Evolutionary conservation across 2,329 filamentous ascomycete genomes (phyloP).

Genomic region (Sporothrix brunneoviolacea): DNA sequence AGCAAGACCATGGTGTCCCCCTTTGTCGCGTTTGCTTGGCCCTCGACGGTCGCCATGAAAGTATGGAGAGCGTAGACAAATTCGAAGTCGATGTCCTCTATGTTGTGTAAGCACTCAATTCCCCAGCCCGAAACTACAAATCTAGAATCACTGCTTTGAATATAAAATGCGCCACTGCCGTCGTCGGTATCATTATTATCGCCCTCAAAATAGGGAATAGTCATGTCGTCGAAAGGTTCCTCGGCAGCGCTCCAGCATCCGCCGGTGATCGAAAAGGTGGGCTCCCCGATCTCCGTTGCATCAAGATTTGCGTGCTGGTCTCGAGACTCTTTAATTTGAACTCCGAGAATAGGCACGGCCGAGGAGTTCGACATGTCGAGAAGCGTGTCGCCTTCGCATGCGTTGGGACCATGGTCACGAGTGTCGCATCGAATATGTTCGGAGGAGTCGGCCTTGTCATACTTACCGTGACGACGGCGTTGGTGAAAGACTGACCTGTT

Average conservation of each 20-base stretch:
- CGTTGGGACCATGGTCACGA: neutral
- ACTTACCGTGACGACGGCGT: conserved; percentile 47
- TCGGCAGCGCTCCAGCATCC: neutral
- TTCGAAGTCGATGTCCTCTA: conserved; percentile 99
- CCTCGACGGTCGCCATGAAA: conserved; percentile 95
- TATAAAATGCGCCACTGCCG: conserved; percentile 59
- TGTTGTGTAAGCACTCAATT: conserved; percentile 77
- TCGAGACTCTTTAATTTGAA: too few relatives aligned
- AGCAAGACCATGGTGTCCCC: conserved; percentile 98
- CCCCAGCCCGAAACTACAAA: conserved; percentile 69
- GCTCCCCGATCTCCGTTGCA: too few relatives aligned
- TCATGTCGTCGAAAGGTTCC: conserved; percentile 10
- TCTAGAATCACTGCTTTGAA: conserved; percentile 44
- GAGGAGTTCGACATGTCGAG: neutral
- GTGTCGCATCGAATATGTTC: neutral
- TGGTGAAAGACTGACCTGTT: conserved; percentile 29
- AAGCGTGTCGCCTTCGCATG: neutral
- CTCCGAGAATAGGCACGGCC: too few relatives aligned
- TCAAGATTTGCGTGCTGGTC: too few relatives aligned
- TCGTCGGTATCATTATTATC: conserved; percentile 25
- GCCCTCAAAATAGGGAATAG: conserved; percentile 19
- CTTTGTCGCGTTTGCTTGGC: conserved; percentile 96
- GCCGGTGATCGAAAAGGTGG: neutral
- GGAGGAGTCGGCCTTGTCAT: conserved; percentile 25
- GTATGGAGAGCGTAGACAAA: conserved; percentile 98